Percentiles rank a stretch among this genome's conserved stretches.
phyloP scores from a whole-genome alignment of 2,329 filamentous ascomycete genomes.

The Helicocarpus griseus region DNA sequence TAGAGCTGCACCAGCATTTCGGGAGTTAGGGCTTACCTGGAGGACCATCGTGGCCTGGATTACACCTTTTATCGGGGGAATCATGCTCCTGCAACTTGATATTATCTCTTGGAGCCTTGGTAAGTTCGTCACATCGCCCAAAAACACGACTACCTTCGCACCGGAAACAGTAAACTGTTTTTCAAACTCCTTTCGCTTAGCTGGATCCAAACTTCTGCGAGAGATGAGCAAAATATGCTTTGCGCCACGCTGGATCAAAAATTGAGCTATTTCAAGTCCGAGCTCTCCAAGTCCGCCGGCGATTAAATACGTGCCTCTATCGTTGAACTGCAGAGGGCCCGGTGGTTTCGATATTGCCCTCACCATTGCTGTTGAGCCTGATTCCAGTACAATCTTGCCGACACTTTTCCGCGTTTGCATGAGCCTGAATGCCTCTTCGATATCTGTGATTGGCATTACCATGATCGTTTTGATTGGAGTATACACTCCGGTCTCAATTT shows the following conservation, averaged over 20 bases:
- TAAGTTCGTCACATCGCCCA: too few relatives aligned
- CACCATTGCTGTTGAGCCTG: too few relatives aligned
- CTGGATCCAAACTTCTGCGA: too few relatives aligned
- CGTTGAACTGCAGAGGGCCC: too few relatives aligned
- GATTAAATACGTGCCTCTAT: slow-evolving; percentile 45
- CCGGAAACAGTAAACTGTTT: too few relatives aligned
- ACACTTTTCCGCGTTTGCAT: slow-evolving; percentile 22
- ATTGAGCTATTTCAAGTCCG: slow-evolving; percentile 41
- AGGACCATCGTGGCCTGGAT: slow-evolving; percentile 36
- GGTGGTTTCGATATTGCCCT: too few relatives aligned
- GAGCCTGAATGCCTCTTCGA: slow-evolving; percentile 15
- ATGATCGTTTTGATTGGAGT: not conserved
- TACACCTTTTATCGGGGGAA: slow-evolving; percentile 27
- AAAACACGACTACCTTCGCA: too few relatives aligned
- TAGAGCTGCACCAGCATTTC: too few relatives aligned
- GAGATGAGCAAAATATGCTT: slow-evolving; percentile 44
- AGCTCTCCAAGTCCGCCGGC: slow-evolving; percentile 48
- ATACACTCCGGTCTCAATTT: not conserved
- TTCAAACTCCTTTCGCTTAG: too few relatives aligned
- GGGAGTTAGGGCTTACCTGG: too few relatives aligned
- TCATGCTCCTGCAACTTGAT: not conserved
- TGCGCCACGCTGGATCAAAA: slow-evolving; percentile 41
- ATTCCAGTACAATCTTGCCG: slow-evolving; percentile 17
- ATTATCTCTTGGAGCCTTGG: too few relatives aligned
- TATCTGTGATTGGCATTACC: slow-evolving; percentile 10